These are phyloP conservation scores for Citropsis articulata DNA, from an alignment of 345 rosid species.

Conservation along the genomic window DNA sequence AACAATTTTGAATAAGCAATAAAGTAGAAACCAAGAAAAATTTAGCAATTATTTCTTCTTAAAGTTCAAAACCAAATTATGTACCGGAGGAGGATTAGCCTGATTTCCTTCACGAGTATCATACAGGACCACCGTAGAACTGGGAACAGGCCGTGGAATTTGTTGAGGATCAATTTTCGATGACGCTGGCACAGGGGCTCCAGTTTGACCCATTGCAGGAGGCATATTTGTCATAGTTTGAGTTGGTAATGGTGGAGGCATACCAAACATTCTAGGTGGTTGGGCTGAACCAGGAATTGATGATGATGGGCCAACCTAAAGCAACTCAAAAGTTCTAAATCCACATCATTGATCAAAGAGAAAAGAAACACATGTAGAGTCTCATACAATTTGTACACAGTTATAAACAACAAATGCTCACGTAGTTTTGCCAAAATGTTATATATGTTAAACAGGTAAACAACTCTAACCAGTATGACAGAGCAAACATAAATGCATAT, in stretches of 20 bases:
- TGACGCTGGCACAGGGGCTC: constrained; percentile 57
- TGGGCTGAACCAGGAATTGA: constrained; percentile 57
- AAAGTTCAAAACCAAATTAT: constrained; percentile 12
- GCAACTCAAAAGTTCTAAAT: constrained; percentile 25
- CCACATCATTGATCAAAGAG: background rate
- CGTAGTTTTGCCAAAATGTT: background rate
- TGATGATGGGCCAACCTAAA: constrained; percentile 58
- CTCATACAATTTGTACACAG: background rate
- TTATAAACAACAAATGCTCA: background rate
- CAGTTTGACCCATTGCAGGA: constrained; percentile 76
- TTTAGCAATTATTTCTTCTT: constrained; percentile 4
- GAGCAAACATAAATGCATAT: background rate
- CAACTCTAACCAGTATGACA: background rate
- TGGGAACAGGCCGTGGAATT: constrained; percentile 91
- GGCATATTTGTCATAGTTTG: constrained; percentile 82
- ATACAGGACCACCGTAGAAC: constrained; percentile 56
- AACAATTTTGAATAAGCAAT: constrained; percentile 2
- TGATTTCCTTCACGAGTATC: constrained; percentile 89
- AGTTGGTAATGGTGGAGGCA: constrained; percentile 77
- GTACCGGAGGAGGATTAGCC: constrained; percentile 93
- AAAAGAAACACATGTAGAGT: background rate
- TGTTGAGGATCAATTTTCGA: constrained; percentile 95
- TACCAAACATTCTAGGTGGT: constrained; percentile 74
- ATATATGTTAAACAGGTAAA: background rate
- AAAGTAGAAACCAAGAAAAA: background rate